Conservation (phyloP, 352 stramenopile species). For the Phytophthora nicotianae region DNA sequence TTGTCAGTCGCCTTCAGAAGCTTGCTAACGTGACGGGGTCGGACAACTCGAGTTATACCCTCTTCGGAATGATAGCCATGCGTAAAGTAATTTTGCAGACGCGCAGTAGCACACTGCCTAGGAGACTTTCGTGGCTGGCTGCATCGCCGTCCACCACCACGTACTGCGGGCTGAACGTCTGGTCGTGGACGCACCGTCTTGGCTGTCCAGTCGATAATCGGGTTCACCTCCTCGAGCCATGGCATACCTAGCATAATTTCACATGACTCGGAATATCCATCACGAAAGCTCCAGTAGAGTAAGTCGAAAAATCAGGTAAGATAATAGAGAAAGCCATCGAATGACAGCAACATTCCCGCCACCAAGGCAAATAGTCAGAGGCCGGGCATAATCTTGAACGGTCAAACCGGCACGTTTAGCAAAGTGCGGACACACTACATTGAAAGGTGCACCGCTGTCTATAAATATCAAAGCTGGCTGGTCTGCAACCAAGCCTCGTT, state of each 20-base stretch:
- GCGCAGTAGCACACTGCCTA: not conserved
- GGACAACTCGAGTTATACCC: conserved; percentile 11
- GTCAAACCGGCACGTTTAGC: not conserved
- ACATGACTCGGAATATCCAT: conserved; percentile 16
- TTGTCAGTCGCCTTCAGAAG: conserved; percentile 3
- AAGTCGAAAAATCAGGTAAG: conserved; percentile 8
- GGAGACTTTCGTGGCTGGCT: not conserved
- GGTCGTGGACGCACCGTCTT: conserved; percentile 2
- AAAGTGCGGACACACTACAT: not conserved
- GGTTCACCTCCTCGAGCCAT: conserved; percentile 16
- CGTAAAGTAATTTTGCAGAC: not conserved
- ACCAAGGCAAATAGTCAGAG: conserved; percentile 1
- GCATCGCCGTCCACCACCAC: not conserved
- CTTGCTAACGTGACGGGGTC: not conserved
- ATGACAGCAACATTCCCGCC: conserved; percentile 1
- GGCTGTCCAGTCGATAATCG: conserved; percentile 6
- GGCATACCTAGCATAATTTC: conserved; percentile 17
- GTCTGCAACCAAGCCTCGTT: not conserved
- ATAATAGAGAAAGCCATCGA: not conserved
- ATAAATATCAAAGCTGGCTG: not conserved
- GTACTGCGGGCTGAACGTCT: not conserved
- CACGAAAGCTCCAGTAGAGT: conserved; percentile 10
- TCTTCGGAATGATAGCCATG: not conserved
- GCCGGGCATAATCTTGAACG: not conserved
- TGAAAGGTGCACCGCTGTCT: not conserved